A percentile compares a stretch with the other conserved stretches of the same genome.
Conservation (phyloP, 2,329 filamentous ascomycete genomes). For the Fusarium circinatum region DNA sequence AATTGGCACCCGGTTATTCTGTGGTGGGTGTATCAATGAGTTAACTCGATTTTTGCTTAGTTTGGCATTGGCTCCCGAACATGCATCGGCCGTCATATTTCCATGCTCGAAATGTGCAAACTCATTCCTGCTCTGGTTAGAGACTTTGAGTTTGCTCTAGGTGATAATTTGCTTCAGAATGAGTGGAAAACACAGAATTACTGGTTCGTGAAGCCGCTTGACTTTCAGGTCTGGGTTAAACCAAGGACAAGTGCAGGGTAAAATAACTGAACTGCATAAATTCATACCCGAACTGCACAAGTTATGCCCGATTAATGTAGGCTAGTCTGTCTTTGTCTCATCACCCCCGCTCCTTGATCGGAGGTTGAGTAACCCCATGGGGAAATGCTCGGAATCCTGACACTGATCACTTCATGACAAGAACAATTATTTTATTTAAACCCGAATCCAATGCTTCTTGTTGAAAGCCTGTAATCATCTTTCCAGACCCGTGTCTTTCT, state of each 20-base stretch:
- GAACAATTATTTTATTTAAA: slow-evolving; percentile 4
- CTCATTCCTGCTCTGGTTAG: neutral
- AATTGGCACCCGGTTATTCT: neutral
- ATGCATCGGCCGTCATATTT: neutral
- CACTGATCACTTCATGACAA: neutral
- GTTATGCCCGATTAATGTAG: neutral
- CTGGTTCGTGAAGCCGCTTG: neutral
- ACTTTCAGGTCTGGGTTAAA: neutral
- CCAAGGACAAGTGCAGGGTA: neutral
- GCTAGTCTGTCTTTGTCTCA: neutral
- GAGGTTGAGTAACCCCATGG: slow-evolving; percentile 18
- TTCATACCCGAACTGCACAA: neutral
- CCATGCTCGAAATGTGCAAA: neutral
- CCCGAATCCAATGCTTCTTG: neutral
- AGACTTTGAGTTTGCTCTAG: neutral
- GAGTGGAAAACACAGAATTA: neutral
- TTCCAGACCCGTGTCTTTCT: neutral
- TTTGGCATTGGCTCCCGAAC: rapidly evolving
- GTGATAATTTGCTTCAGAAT: neutral
- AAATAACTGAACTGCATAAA: neutral
- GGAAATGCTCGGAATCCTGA: slow-evolving; percentile 30
- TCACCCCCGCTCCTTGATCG: slow-evolving; percentile 1
- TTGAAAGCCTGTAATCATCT: neutral
- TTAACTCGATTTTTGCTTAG: rapidly evolving
- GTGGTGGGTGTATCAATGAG: too few species aligned